phyloP scores from a whole-genome alignment of 345 rosid species.

The Rhodomyrtus tomentosa region DNA sequence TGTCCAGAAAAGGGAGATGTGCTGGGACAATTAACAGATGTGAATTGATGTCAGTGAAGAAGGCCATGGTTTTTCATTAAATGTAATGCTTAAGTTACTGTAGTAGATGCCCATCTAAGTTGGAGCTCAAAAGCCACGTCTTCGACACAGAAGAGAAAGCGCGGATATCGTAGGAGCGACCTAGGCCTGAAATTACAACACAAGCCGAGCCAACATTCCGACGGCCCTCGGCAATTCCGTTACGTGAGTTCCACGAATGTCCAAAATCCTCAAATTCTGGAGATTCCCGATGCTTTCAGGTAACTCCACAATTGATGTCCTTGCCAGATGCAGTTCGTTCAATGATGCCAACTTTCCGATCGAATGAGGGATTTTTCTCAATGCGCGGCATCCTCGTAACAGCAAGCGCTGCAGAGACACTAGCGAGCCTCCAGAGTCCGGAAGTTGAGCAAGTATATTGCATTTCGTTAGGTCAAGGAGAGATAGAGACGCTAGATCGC shows the following conservation, averaged over 20 bases:
- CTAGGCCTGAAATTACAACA: no score
- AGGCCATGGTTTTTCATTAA: not conserved
- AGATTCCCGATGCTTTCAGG: not conserved
- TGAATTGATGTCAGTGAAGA: not conserved
- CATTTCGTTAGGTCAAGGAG: not conserved
- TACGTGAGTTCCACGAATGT: fast-evolving
- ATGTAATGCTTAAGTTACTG: not conserved
- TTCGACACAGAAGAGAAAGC: no score
- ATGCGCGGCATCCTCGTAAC: fast-evolving
- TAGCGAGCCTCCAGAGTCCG: no score
- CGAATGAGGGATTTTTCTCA: not conserved
- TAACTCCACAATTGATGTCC: fast-evolving
- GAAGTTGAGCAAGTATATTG: no score
- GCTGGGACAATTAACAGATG: not conserved
- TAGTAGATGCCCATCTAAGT: no score
- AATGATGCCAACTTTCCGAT: not conserved
- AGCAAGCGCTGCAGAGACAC: no score
- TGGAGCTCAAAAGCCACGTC: no score
- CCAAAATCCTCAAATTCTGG: not conserved
- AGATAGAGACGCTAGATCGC: not conserved
- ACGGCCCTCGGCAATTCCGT: not conserved
- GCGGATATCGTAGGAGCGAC: no score
- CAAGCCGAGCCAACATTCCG: not conserved
- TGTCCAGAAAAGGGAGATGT: not conserved
- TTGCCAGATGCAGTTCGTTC: fast-evolving